Base-by-base conservation (phyloP, 495 filamentous ascomycete genomes). In the Annulohypoxylon moriforme region DNA sequence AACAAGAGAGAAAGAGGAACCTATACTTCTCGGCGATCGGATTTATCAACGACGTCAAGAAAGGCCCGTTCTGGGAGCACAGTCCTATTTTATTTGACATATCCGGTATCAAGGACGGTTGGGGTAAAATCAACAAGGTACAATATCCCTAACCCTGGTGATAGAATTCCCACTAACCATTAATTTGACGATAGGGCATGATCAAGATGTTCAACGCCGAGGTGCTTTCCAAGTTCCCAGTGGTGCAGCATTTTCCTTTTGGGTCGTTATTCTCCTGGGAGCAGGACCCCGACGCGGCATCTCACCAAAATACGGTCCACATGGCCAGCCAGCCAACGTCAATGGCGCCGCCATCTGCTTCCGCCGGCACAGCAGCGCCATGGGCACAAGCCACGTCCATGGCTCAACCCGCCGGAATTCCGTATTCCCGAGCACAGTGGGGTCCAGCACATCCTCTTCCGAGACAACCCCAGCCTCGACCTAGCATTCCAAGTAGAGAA, bases 1-100 rank as follows among this genome's bases (percentile, higher is more conserved):
- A 92, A 46, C 81, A 85, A 44, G 89, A 94, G 77, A 84, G 93
- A 59, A 83, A 84, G 58, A 82, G 73, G 13, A 97, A 98, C 78
- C 87, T 99, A 84, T 99, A 99, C 79, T 99, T 98, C 83, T 91
- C 90, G n/a, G 96, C 96, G n/a, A 87, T 99, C 68, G 94, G 93
- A 8, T 99, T 99, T 81, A 98, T 99, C 75, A 91, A 97, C 77
- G 96, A 98, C 81, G 96, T 99, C 57, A 99, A 99, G 78, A 93
- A 84, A 60, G 96, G 96, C 0, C 96, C 96, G 1, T 99, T 99
- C 80, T 98, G 96, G 96, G 96, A 98, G 73, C 96, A 99, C 75
- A 96, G 93, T 64, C 96, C 94, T 1, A 94, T 97, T 76, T 84
- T 99, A 16, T 99, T 89, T 76, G 96, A 99, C 80, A 94, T 99